A percentile compares a stretch with the other conserved stretches of the same genome.
phyloP scores from a whole-genome alignment of 441 rosid genomes.

The Geranium incanum region DNA sequence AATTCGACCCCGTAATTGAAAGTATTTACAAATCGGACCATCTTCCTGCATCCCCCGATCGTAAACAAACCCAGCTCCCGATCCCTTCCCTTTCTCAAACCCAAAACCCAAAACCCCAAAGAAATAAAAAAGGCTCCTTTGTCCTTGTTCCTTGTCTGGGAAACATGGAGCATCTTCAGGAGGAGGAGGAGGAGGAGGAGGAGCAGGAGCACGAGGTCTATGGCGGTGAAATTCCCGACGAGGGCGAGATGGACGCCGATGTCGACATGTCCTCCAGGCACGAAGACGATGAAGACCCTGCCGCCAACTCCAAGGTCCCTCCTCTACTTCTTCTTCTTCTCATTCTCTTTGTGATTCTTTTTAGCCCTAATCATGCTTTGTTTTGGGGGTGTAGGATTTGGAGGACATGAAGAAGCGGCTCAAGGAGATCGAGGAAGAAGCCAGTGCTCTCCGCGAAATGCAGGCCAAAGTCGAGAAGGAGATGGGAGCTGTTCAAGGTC shows the following conservation, averaged over 20 bases:
- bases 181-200: conserved; percentile 14
- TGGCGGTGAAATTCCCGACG: conserved; percentile 70
- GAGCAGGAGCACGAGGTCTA: conserved; percentile 69
- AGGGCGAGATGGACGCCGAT: conserved; percentile 56
- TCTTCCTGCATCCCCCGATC: no score
- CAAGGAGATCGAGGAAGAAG: conserved; percentile 73
- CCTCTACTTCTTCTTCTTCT: neutral
- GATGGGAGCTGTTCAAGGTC: conserved; percentile 72
- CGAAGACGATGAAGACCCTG: conserved; percentile 39
- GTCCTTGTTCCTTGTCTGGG: no score
- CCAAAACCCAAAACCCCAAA: no score
- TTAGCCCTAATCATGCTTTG: neutral
- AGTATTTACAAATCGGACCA: no score
- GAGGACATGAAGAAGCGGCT: conserved; percentile 71
- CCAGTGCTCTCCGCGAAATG: conserved; percentile 73
- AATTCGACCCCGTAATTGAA: no score
- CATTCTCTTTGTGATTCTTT: conserved; percentile 1
- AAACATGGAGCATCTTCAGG: neutral
- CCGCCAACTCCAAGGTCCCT: conserved; percentile 48
- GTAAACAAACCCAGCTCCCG: no score
- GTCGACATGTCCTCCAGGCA: conserved; percentile 35
- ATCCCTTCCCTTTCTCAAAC: no score
- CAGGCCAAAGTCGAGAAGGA: conserved; percentile 82
- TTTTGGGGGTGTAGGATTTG: conserved; percentile 37
- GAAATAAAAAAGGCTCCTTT: no score